A percentile compares a stretch with the other conserved stretches of the same genome.
phyloP scores from a whole-genome alignment of 768 basidiomycete species.

The Omphalotus guepiniiformis region DNA sequence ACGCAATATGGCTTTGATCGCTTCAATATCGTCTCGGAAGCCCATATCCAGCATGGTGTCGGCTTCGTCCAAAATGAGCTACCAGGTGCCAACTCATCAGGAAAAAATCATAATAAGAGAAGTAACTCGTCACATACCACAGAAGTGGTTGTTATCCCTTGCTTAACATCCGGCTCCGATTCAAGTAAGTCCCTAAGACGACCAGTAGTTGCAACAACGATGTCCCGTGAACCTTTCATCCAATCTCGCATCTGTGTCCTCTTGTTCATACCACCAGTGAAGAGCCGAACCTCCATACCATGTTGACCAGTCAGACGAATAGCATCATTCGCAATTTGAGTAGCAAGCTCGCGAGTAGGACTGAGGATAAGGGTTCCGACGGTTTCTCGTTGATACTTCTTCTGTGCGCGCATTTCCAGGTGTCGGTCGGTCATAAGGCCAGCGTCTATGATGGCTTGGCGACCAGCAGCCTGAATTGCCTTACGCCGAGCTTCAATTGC shows the following conservation, averaged over 20 bases:
- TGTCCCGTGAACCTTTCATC: slow-evolving; percentile 60
- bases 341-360: slow-evolving; percentile 87
- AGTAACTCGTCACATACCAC: slow-evolving; percentile 40
- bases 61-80: slow-evolving; percentile 91
- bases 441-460: slow-evolving; percentile 37
- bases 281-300: slow-evolving; percentile 61
- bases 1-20: slow-evolving; percentile 63
- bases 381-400: slow-evolving; percentile 37
- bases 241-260: slow-evolving; percentile 64
- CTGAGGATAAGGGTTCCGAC: slow-evolving; percentile 80
- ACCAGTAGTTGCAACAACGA: slow-evolving; percentile 90
- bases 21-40: slow-evolving; percentile 82
- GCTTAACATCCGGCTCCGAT: slow-evolving; percentile 50
- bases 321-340: slow-evolving; percentile 86
- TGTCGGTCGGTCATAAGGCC: slow-evolving; percentile 30
- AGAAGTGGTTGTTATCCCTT: slow-evolving; percentile 49
- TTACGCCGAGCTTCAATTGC: slow-evolving; percentile 75
- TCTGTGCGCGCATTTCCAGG: slow-evolving; percentile 26
- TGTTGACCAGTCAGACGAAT: slow-evolving; percentile 59
- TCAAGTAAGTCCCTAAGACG: slow-evolving; percentile 71
- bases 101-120: slow-evolving; percentile 8
- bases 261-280: slow-evolving; percentile 76
- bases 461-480: slow-evolving; percentile 42
- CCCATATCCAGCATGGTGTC: slow-evolving; percentile 92
- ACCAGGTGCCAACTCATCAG: slow-evolving; percentile 1